Percentiles rank a stretch among this genome's conserved stretches.
These are phyloP conservation scores for Cerioporus squamosus DNA, from an alignment of 1,284 basidiomycete genomes.

Conservation along the genomic window DNA sequence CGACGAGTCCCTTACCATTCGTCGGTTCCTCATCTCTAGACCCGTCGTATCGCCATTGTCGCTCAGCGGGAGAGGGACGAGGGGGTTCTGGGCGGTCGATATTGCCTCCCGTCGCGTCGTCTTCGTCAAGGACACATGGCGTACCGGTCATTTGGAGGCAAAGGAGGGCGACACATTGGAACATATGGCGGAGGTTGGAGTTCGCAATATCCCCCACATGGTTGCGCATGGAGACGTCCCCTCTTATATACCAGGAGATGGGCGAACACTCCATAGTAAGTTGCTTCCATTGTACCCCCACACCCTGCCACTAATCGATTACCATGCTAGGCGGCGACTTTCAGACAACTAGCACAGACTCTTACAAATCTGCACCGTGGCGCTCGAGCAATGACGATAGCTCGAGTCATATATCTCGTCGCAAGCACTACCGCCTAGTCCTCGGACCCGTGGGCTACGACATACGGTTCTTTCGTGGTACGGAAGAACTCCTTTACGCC, in stretches of 20 bases:
- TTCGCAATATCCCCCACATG: not conserved
- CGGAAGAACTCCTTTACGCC: constrained; percentile 9
- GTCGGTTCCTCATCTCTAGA: constrained; percentile 6
- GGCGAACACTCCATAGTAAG: not conserved
- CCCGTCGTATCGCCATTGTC: not conserved
- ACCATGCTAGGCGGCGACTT: not conserved
- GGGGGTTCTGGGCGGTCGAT: constrained; percentile 13
- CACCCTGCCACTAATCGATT: not conserved
- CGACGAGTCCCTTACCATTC: not conserved
- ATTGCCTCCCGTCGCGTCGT: not conserved
- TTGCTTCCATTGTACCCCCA: too few species aligned
- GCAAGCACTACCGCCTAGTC: constrained; percentile 13
- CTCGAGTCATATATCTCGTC: not conserved
- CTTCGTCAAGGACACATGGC: constrained; percentile 17
- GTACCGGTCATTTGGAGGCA: constrained; percentile 1
- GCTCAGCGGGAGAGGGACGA: not conserved
- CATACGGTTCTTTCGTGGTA: not conserved
- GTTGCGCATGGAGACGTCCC: not conserved
- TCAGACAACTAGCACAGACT: not conserved
- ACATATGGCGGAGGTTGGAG: not conserved
- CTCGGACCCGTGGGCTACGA: constrained; percentile 9
- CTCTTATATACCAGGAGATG: not conserved
- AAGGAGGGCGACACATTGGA: constrained; percentile 31
- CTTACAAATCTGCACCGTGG: not conserved
- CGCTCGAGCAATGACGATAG: not conserved